phyloP scores from a whole-genome alignment of 78 protist genomes.

The Pigoraptor vietnamica region DNA sequence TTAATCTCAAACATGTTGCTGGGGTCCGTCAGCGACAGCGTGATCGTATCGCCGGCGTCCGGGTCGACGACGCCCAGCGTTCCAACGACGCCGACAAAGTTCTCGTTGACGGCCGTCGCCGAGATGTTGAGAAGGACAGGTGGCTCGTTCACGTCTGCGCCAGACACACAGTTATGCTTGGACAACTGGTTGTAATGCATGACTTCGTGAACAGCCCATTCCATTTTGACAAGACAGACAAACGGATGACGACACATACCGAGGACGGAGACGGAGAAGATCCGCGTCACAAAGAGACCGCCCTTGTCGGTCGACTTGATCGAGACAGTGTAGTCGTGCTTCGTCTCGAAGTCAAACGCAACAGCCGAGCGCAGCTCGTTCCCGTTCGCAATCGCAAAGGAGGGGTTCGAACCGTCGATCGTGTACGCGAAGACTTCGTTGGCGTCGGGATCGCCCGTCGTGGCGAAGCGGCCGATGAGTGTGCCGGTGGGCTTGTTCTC shows the following conservation, averaged over 20 bases:
- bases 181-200: no score
- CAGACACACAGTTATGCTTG: no score
- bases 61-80: not conserved
- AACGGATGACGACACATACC: not conserved
- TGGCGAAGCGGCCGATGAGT: not conserved
- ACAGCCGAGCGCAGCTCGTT: not conserved
- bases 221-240: not conserved
- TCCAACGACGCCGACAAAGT: not conserved
- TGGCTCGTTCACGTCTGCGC: not conserved
- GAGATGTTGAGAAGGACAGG: not conserved
- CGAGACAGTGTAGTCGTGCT: not conserved
- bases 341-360: not conserved
- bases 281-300: not conserved
- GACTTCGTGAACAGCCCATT: no score
- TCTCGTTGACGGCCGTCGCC: not conserved
- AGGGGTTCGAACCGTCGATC: not conserved
- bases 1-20: not conserved
- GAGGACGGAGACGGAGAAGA: not conserved
- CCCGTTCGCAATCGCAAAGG: not conserved
- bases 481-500: not conserved
- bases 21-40: not conserved
- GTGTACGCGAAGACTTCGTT: not conserved
- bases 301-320: not conserved
- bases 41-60: not conserved
- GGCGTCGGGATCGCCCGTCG: not conserved